phyloP scores from a whole-genome alignment of 2,329 filamentous ascomycete genomes.

The Botrytis fabae region DNA sequence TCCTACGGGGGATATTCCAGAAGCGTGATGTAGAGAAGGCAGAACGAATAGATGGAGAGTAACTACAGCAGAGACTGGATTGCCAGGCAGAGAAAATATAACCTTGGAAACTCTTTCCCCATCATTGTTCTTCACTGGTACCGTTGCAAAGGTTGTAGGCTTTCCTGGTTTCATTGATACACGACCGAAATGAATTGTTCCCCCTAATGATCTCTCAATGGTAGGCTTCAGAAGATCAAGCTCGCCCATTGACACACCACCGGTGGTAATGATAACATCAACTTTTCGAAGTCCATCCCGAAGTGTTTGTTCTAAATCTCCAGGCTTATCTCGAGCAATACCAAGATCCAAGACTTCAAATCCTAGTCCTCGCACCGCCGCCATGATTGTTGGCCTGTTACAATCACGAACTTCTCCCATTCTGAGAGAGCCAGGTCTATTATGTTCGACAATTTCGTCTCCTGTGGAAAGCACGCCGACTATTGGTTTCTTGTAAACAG shows the following conservation, averaged over 20 bases:
- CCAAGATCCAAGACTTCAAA: constrained; percentile 83
- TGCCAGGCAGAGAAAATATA: constrained; percentile 90
- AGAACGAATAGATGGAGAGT: constrained; percentile 94
- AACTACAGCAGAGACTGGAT: constrained; percentile 89
- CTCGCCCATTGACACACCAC: constrained; percentile 97
- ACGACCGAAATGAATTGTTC: constrained; percentile 93
- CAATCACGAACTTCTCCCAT: constrained; percentile 90
- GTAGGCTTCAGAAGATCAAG: constrained; percentile 95
- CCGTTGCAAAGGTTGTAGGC: constrained; percentile 92
- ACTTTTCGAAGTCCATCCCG: constrained; percentile 71
- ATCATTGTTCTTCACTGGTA: constrained; percentile 63
- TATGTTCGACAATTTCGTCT: constrained; percentile 84
- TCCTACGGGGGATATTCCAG: constrained; percentile 67
- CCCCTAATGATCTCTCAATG: constrained; percentile 84
- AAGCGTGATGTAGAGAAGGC: constrained; percentile 76
- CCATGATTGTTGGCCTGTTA: constrained; percentile 84
- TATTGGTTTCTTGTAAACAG: constrained; percentile 72
- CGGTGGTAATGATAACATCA: constrained; percentile 86
- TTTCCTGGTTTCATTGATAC: constrained; percentile 99
- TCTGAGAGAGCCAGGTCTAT: constrained; percentile 60
- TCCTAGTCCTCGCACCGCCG: constrained; percentile 70
- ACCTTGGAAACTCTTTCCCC: constrained; percentile 63
- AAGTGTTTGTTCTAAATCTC: constrained; percentile 73
- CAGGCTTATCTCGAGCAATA: constrained; percentile 74
- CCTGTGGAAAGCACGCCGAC: constrained; percentile 91